Evolutionary conservation across 1,284 basidiomycete species (phyloP), one percentile per base, ranked within the genome.

Genomic region (Thecaphora frezii): DNA sequence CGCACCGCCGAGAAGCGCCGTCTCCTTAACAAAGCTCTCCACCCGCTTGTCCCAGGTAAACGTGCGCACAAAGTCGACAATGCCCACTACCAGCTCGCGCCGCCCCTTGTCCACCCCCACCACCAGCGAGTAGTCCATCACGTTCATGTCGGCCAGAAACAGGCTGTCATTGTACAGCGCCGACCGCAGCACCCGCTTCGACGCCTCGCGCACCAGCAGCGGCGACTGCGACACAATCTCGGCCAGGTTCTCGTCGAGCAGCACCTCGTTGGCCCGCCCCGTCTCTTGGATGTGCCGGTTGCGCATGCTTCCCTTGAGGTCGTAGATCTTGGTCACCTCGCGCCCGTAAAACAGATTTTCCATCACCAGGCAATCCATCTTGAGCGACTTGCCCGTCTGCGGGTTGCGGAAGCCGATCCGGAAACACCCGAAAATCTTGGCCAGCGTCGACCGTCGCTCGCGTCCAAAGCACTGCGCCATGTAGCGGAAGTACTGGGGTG

Each of bases 11-110:
- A 97, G 83, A 80, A 93, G 91, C 0, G 89, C 85, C 1, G 90
- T 88, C 73, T 97, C 94, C 78, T 97, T 98, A 45, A 97, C 91
- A 89, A 92, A 94, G 66, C 88, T 94, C 81, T 98, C 94, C 24
- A 97, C 83, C 73, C 93, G 93, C 83, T 98, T 98, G 82, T 98
- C 94, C 93, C 92, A 93, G 0, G 91, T 94, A 73, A 93, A 94
- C 1, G 91, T 93, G 19, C 91, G 86, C 56, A 94, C 89, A 77
- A 92, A 94, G 79, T 94, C 92, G 60, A 98, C 93, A 52, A 98
- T 97, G n/a, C 96, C 94, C 38, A 96, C 86, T 16, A 97, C 91
- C 13, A 82, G 65, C 64, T 81, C 80, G 43, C 60, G 51, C 44
- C 36, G 63, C 51, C 50, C 38, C 39, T 54, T 44, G 51, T 73